Conservation (phyloP, 2,329 filamentous ascomycete genomes). For the Celoporthe dispersa region DNA sequence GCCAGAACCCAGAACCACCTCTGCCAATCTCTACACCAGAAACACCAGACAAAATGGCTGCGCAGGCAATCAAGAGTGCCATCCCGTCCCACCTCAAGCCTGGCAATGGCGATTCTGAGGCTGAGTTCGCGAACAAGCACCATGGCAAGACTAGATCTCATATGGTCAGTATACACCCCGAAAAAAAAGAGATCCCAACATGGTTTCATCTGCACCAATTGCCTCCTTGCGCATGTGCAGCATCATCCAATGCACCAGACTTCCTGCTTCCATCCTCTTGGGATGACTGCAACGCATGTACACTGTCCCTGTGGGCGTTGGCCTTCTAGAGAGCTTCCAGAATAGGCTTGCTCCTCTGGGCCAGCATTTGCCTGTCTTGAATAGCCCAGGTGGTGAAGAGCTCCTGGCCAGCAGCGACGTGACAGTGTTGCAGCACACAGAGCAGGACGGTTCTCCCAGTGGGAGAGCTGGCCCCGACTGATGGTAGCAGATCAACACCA, state of each 20-base stretch:
- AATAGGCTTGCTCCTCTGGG: background rate
- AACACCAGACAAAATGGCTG: slow-evolving; percentile 64
- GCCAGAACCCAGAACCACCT: background rate
- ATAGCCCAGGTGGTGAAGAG: background rate
- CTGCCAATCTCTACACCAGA: background rate
- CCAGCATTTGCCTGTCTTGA: background rate
- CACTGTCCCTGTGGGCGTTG: background rate
- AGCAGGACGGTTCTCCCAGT: background rate
- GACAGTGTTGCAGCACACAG: background rate
- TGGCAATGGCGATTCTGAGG: slow-evolving; percentile 49
- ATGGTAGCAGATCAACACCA: background rate
- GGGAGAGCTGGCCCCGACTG: background rate
- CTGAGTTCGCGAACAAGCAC: slow-evolving; percentile 65
- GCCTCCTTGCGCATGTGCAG: background rate
- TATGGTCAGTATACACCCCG: slow-evolving; percentile 65
- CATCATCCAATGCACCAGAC: background rate
- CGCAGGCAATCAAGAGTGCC: slow-evolving; percentile 68
- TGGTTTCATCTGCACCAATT: background rate
- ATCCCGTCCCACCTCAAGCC: slow-evolving; percentile 85
- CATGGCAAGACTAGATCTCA: slow-evolving; percentile 86
- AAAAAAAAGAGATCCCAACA: background rate
- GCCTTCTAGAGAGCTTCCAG: background rate
- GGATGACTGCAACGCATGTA: background rate
- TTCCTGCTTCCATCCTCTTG: background rate
- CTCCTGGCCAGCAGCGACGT: background rate